Percentiles rank a stretch among this genome's conserved stretches.
phyloP scores from a whole-genome alignment of 2,329 filamentous ascomycete genomes.

The Elsinoe australis region DNA sequence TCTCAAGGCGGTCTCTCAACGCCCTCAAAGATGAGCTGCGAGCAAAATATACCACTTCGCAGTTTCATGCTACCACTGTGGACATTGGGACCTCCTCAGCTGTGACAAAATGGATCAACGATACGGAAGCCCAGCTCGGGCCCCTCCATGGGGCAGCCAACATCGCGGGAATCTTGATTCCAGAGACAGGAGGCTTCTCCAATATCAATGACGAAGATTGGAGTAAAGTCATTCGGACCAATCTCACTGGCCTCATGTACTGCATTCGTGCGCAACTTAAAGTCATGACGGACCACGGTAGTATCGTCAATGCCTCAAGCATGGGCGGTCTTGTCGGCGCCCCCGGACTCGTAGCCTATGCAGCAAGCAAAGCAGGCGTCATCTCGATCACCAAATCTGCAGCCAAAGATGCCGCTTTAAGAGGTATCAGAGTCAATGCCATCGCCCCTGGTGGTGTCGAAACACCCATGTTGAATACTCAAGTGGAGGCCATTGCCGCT shows the following conservation, averaged over 20 bases:
- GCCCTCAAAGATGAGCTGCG: background rate
- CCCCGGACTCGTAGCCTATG: constrained; percentile 26
- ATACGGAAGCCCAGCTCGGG: constrained; percentile 31
- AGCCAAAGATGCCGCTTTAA: constrained; percentile 21
- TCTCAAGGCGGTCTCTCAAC: constrained; percentile 12
- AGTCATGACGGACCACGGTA: constrained; percentile 42
- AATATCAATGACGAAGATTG: constrained; percentile 30
- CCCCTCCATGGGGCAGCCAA: constrained; percentile 39
- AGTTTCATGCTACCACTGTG: background rate
- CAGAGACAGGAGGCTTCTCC: constrained; percentile 6
- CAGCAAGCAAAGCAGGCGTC: constrained; percentile 25
- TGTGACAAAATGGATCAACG: constrained; percentile 26
- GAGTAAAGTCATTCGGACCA: constrained; percentile 32
- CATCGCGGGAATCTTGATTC: constrained; percentile 34
- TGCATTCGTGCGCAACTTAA: constrained; percentile 45
- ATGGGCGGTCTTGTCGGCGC: constrained; percentile 34
- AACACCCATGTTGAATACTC: background rate
- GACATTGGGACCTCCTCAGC: background rate
- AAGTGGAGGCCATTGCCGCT: background rate
- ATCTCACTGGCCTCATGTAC: constrained; percentile 42
- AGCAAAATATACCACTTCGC: background rate
- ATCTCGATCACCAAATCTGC: constrained; percentile 21
- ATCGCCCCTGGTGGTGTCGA: background rate
- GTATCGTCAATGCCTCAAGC: constrained; percentile 50
- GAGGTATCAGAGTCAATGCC: constrained; percentile 23